phyloP scores from a whole-genome alignment of 2,329 filamentous ascomycete species.

The Eutypa lata region DNA sequence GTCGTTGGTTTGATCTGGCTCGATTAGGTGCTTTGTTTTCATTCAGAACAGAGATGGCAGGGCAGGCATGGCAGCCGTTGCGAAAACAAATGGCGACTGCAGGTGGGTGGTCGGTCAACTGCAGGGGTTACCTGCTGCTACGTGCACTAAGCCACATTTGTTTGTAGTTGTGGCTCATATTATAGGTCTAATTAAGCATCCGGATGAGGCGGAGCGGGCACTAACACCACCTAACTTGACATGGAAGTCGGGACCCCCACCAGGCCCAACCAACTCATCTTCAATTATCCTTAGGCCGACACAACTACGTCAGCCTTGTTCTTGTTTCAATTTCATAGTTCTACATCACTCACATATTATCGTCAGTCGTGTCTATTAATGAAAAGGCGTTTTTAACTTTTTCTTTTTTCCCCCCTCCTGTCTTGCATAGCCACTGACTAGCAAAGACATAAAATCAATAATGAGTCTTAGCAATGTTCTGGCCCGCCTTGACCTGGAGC shows the following conservation, averaged over 20 bases:
- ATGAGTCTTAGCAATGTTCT: conserved; percentile 51
- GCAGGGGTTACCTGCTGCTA: not conserved
- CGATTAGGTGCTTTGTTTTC: conserved; percentile 1
- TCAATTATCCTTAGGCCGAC: not conserved
- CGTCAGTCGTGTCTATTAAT: not conserved
- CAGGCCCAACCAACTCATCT: not conserved
- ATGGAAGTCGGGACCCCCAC: not conserved
- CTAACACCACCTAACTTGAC: not conserved
- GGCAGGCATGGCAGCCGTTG: not conserved
- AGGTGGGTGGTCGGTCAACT: not conserved
- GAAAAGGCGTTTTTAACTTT: not conserved
- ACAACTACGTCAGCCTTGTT: not conserved
- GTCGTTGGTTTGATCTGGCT: not conserved
- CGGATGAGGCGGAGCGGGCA: no score
- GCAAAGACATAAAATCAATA: conserved; percentile 8
- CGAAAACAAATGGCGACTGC: not conserved
- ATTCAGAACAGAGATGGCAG: not conserved
- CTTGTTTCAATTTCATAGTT: not conserved
- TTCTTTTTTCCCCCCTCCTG: not conserved
- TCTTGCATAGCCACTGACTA: not conserved
- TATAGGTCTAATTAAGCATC: no score
- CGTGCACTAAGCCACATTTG: not conserved
- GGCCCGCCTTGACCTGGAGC: conserved; percentile 66
- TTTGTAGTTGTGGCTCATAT: no score
- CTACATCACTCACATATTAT: not conserved